Base-by-base conservation (phyloP, 1,139 yeast species). In the Sugiyamaella grinbergsii region DNA sequence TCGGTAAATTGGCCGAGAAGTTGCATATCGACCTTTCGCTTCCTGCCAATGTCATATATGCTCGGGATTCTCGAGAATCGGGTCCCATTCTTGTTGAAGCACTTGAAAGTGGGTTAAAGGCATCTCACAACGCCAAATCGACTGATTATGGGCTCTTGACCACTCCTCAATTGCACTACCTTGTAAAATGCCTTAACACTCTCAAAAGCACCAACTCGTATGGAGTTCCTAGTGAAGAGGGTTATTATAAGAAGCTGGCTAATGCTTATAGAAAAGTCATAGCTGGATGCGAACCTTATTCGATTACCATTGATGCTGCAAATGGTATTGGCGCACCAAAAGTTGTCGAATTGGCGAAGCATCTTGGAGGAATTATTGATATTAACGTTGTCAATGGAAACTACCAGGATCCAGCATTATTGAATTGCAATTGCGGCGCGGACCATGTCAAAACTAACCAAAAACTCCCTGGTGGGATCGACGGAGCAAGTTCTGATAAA, bases 251-350 rank as follows among this genome's bases (percentile, higher is more conserved):
- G 33, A 86, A 88, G 65, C 71, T 89, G 58, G 71, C 84, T 2
- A 58, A 63, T 0, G 77, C 82, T 0, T 75, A 76, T 67, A 62
- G 65, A 33, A 64, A 69, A 19, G 62, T 78, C 1, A 59, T 70
- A 11, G 59, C 71, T 2, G 66, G 67, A 5, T 72, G 74, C 55
- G 60, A 51, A 42, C 54, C 58, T 7, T 55, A 54, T 47, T 29
- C 55, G n/a, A 75, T 88, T 58, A 78, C 83, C 3, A 80, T 91
- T 33, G 98, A 91, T 70, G 81, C 89, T 34, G 98, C 98, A 7
- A 93, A 93, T 65, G 99, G 99, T 13, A 88, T 93, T 38, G 99
- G 98, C 13, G 96, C 93, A 0, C 88, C 90, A 18, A 86, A 87
- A 65, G 74, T 84, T 26, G 62, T 69, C 24, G 75, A 77, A 39